A percentile compares a stretch with the other conserved stretches of the same genome.
Conservation (phyloP, 106 monocot species). For the Phalaenopsis aphrodite region DNA sequence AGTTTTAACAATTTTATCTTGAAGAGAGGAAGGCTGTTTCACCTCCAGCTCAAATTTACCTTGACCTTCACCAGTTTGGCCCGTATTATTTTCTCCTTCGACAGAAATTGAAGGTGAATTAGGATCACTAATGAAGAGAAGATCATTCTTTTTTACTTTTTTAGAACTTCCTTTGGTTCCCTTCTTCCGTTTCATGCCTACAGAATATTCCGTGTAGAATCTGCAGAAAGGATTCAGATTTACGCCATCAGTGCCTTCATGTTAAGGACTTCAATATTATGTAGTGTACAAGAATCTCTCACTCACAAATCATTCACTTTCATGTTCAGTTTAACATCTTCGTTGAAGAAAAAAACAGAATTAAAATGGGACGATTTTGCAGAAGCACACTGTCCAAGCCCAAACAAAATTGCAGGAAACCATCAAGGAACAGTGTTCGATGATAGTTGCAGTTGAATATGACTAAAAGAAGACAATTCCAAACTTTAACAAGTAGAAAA, state of each 20-base stretch:
- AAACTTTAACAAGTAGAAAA: not conserved
- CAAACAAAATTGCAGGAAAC: not conserved
- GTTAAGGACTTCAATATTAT: not conserved
- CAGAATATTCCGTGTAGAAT: slow-evolving; percentile 1
- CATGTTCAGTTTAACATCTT: not conserved
- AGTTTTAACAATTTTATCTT: slow-evolving; percentile 17
- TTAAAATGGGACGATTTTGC: not conserved
- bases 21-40: slow-evolving; percentile 19
- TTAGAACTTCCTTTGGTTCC: slow-evolving; percentile 47
- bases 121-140: slow-evolving; percentile 12
- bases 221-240: not conserved
- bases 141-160: slow-evolving; percentile 30
- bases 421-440: not conserved
- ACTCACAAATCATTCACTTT: not conserved
- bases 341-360: not conserved
- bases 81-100: slow-evolving; percentile 32
- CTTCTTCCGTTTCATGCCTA: slow-evolving; percentile 77
- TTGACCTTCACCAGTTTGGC: slow-evolving; percentile 32
- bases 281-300: not conserved
- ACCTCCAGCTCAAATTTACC: slow-evolving; percentile 20
- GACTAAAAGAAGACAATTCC: not conserved
- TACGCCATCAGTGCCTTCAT: not conserved
- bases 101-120: slow-evolving; percentile 16
- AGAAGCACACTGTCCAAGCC: not conserved
- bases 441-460: not conserved